A percentile compares a stretch with the other conserved stretches of the same genome.
phyloP scores from a whole-genome alignment of 179 eudicot species.

The Nepenthes alata region DNA sequence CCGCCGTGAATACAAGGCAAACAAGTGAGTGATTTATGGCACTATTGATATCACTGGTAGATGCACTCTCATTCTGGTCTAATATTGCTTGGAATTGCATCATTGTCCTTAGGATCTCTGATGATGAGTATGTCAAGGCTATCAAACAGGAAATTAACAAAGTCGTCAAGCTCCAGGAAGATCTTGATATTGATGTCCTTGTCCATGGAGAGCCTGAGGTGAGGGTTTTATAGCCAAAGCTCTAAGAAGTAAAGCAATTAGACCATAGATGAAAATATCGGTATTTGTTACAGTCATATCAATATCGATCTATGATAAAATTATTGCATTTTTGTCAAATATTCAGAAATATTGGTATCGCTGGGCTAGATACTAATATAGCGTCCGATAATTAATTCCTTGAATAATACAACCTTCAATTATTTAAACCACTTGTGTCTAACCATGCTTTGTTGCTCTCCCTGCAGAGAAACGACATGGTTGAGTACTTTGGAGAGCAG shows the following conservation, averaged over 20 bases:
- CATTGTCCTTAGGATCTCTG: slow-evolving; percentile 42
- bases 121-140: slow-evolving; percentile 61
- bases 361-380: too few species aligned
- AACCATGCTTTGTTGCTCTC: not conserved
- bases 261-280: not conserved
- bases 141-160: slow-evolving; percentile 79
- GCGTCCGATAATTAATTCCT: too few species aligned
- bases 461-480: slow-evolving; percentile 82
- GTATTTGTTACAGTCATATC: too few species aligned
- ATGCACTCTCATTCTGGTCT: not conserved
- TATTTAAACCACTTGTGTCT: not conserved
- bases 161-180: slow-evolving; percentile 88
- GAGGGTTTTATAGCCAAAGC: slow-evolving; percentile 1
- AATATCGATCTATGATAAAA: not conserved
- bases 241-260: too few species aligned
- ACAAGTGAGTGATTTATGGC: slow-evolving; percentile 34
- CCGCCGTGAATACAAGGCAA: slow-evolving; percentile 84
- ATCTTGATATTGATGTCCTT: slow-evolving; percentile 85
- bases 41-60: not conserved
- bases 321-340: too few species aligned
- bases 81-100: not conserved
- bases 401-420: not conserved
- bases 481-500: slow-evolving; percentile 91
- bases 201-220: slow-evolving; percentile 99
- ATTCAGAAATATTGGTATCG: too few species aligned